Base-by-base conservation (phyloP, 352 stramenopile genomes). In the Pythium utonaiense region DNA sequence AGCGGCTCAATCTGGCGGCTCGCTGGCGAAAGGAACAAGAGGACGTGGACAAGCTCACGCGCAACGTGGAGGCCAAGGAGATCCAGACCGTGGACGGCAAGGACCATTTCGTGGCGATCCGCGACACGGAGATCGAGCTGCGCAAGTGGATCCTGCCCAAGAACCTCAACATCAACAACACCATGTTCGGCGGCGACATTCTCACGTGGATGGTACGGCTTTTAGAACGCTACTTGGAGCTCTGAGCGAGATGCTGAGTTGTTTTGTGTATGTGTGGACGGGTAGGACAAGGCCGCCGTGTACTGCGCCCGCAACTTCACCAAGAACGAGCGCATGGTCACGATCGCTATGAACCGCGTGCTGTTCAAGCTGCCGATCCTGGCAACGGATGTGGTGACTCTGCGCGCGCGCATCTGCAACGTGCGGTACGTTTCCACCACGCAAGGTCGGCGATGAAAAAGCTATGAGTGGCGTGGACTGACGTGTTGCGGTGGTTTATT, bases 321-420 rank as follows among this genome's bases (percentile, higher is more conserved):
- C 13, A 88, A 89, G 54, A 89, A 78, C 67, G 76, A 86, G 57
- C 77, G 77, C 57, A 91, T 91, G 77, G 79, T 84, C 36, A 91
- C 81, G 3, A 80, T 89, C 59, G 67, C 78, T 13, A 88, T 91
- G 79, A 88, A 91, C 62, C 81, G 81, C 62, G 67, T 88, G 60
- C 58, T 80, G 22, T 91, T 91, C 57, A 88, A 86, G 62, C 68
- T 88, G 31, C 81, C 79, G 27, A 88, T 91, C 34, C 71, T 65
- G 3, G 54, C 71, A 21, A 64, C 71, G 6, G 78, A 91, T 52
- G 62, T 91, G 24, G 71, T 91, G 41, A 88, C 71, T 17, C 69
- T 86, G 36, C 75, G 75, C 17, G 79, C 81, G 9, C 79, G 77
- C 38, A 73, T 91, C 44, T 77, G 81, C 44, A 84, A 74, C 53